Percentiles rank a stretch among this genome's conserved stretches.
These are phyloP conservation scores for Rhizopus microsporus DNA, from an alignment of 371 early-diverging fungal genomes.

Conservation along the genomic window DNA sequence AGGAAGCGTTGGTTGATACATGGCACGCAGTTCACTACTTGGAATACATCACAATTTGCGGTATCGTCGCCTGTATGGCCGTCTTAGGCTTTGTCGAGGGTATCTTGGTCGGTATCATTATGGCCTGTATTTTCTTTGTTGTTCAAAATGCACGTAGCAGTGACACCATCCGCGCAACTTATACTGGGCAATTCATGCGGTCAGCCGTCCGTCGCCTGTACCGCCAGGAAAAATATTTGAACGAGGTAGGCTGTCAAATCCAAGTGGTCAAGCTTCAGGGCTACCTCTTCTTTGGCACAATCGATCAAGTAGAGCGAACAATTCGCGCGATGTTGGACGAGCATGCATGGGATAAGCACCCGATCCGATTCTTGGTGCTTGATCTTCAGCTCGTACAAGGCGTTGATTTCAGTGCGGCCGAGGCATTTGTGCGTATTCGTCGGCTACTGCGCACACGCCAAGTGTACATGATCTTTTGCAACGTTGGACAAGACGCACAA, in stretches of 20 bases:
- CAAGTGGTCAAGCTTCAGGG: conserved; percentile 90
- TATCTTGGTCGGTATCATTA: conserved; percentile 87
- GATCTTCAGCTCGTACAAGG: conserved; percentile 89
- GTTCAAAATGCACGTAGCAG: conserved; percentile 77
- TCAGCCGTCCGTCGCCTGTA: conserved; percentile 89
- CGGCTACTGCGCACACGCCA: conserved; percentile 68
- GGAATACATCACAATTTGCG: conserved; percentile 87
- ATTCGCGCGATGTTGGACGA: conserved; percentile 68
- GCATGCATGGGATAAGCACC: conserved; percentile 68
- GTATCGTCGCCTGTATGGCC: conserved; percentile 87
- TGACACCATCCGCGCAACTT: conserved; percentile 77
- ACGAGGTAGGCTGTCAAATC: conserved; percentile 83
- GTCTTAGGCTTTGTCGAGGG: conserved; percentile 92
- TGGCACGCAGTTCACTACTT: conserved; percentile 78
- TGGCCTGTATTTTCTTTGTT: conserved; percentile 94
- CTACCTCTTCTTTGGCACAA: conserved; percentile 94
- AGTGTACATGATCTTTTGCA: conserved; percentile 87
- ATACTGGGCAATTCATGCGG: conserved; percentile 78
- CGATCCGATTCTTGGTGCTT: conserved; percentile 82
- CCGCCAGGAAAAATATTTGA: conserved; percentile 84
- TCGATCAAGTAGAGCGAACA: conserved; percentile 80
- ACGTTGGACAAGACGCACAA: conserved; percentile 69
- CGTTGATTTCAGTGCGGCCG: conserved; percentile 94
- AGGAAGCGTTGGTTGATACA: conserved; percentile 88
- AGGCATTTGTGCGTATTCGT: conserved; percentile 89